Base-by-base conservation (phyloP, 1,284 basidiomycete species). In the Microbotryum lychnidis-dioicae region DNA sequence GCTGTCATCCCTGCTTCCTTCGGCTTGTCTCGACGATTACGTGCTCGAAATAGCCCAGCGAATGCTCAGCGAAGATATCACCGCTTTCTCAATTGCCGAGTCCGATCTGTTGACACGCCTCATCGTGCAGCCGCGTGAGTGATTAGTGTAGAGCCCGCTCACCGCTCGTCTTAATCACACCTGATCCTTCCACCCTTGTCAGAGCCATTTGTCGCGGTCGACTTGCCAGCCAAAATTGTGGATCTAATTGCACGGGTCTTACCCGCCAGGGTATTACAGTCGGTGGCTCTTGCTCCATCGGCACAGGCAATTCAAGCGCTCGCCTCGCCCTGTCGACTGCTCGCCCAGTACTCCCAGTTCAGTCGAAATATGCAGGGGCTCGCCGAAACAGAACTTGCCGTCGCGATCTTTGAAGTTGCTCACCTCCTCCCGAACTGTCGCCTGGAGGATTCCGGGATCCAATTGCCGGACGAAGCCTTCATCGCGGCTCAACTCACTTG, bases 21-120 rank as follows among this genome's bases (percentile, higher is more conserved):
- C 46, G 4, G 68, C 64, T 0, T 47, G 29, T 1, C 56, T 66
- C 3, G 68, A 70, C 44, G 50, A 62, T n/a, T 47, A 60, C 23
- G 59, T 66, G 16, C 31, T 49, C 2, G 33, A 56, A 12, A 31
- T 65, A 6, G 68, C 66, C 1, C 4, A 27, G 1, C 44, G 42
- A 7, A 57, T 60, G 6, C 31, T 70, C 3, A 50, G 58, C 3
- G 50, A 49, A 14, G 31, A 48, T 3, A 50, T 47, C 20, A n/a
- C 44, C 0, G 23, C 25, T 3, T 37, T 25, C 8, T 23, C 57
- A 0, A 6, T n/a, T 0, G 60, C 50, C 27, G 62, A 66, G 33
- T 56, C 66, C 33, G 50, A 62, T 18, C 54, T 66, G 10, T 47
- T 68, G 4, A 58, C 48, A 3, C 55, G 46, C 18, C 37, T 68